Conservation (phyloP, 2,329 filamentous ascomycete species). For the Pseudocercospora crystallina region DNA sequence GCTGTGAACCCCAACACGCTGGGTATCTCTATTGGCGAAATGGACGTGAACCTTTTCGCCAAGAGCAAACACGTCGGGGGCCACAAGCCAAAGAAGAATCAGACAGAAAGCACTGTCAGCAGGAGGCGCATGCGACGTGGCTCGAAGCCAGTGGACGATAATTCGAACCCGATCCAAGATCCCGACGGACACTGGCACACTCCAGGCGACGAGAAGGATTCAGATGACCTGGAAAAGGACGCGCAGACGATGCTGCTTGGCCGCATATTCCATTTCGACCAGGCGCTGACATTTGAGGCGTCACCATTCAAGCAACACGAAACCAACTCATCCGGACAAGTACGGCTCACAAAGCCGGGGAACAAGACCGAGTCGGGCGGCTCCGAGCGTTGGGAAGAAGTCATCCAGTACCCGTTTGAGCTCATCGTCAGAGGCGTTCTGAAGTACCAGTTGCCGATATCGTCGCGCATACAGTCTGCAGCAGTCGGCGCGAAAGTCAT, state of each 20-base stretch:
- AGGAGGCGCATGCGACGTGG: slow-evolving; percentile 12
- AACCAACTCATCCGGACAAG: slow-evolving; percentile 75
- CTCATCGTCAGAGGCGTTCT: slow-evolving; percentile 88
- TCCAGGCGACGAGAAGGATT: slow-evolving; percentile 45
- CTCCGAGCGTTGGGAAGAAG: slow-evolving; percentile 82
- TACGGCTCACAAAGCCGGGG: slow-evolving; percentile 78
- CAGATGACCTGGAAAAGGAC: slow-evolving; percentile 54
- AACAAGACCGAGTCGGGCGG: slow-evolving; percentile 84
- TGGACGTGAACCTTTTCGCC: slow-evolving; percentile 90
- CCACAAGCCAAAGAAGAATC: slow-evolving; percentile 13
- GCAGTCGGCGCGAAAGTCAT: slow-evolving; percentile 44
- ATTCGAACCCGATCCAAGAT: slow-evolving; percentile 24
- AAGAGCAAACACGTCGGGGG: slow-evolving; percentile 83
- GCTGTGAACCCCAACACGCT: slow-evolving; percentile 94
- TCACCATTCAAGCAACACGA: slow-evolving; percentile 76
- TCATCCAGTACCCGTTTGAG: slow-evolving; percentile 89
- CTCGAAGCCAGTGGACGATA: slow-evolving; percentile 7
- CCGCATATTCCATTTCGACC: slow-evolving; percentile 82
- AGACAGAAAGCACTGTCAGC: neutral
- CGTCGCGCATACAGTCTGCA: slow-evolving; percentile 54
- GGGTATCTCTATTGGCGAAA: slow-evolving; percentile 77
- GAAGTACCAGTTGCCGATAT: slow-evolving; percentile 71
- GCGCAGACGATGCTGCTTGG: slow-evolving; percentile 89
- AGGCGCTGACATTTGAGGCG: slow-evolving; percentile 82
- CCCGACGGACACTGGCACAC: slow-evolving; percentile 27